A percentile compares a stretch with the other conserved stretches of the same genome.
These are phyloP conservation scores for Myxozyma geophila DNA, from an alignment of 805 yeast species.

Conservation along the genomic window DNA sequence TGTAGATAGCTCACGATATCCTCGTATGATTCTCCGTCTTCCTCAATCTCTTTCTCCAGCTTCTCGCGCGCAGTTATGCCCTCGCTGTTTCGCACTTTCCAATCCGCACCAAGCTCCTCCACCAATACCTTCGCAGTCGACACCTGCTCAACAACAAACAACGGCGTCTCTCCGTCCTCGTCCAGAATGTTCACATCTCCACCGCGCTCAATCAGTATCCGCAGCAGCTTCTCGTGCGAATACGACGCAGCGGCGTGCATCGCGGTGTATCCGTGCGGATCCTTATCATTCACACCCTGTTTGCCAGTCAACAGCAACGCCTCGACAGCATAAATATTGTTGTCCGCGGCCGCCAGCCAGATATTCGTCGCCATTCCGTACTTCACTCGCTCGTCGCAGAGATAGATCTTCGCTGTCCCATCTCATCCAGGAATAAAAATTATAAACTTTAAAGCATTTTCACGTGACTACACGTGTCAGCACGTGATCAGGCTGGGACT, in stretches of 20 bases:
- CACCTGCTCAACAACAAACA: conserved; percentile 84
- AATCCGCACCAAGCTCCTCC: conserved; percentile 71
- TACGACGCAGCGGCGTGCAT: conserved; percentile 97
- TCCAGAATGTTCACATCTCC: conserved; percentile 87
- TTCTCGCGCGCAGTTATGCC: conserved; percentile 58
- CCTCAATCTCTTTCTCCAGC: conserved; percentile 56
- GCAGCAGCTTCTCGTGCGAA: conserved; percentile 72
- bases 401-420: no score
- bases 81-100: conserved; percentile 65
- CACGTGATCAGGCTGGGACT: no score
- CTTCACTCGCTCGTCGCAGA: background rate
- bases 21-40: conserved; percentile 77
- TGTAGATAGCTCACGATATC: conserved; percentile 71
- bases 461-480: no score
- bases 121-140: conserved; percentile 67
- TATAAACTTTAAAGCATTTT: no score
- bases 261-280: conserved; percentile 94
- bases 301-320: conserved; percentile 55
- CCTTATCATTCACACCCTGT: conserved; percentile 71
- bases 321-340: conserved; percentile 64
- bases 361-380: conserved; percentile 53
- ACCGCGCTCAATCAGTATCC: conserved; percentile 57
- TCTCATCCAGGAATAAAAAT: no score
- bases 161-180: conserved; percentile 91
- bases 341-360: conserved; percentile 96